Percentiles rank a stretch among this genome's conserved stretches.
phyloP scores from a whole-genome alignment of 2,329 filamentous ascomycete genomes.

The Emmonsia crescens region DNA sequence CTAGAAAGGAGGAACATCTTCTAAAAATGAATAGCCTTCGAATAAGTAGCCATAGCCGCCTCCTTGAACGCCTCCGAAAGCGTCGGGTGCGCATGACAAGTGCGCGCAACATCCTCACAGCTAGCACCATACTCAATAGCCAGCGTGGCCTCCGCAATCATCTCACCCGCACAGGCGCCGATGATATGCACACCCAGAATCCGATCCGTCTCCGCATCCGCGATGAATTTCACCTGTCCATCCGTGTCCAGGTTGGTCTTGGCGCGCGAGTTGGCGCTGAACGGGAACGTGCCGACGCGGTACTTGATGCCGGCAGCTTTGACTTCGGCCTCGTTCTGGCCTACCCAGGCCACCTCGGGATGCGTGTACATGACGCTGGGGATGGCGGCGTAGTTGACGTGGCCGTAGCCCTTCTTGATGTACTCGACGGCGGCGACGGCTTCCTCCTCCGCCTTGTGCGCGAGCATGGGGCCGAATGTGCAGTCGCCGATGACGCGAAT shows the following conservation, averaged over 20 bases:
- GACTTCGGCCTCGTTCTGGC: conserved; percentile 91
- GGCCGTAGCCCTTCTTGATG: conserved; percentile 94
- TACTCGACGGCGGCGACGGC: conserved; percentile 90
- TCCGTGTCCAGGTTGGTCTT: conserved; percentile 98
- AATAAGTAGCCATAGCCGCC: conserved; percentile 94
- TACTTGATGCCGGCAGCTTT: conserved; percentile 86
- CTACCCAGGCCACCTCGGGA: conserved; percentile 97
- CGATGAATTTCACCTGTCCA: conserved; percentile 92
- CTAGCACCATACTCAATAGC: conserved; percentile 94
- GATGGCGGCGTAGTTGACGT: conserved; percentile 98
- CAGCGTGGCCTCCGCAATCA: conserved; percentile 95
- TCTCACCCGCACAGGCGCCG: conserved; percentile 90
- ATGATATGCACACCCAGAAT: conserved; percentile 95
- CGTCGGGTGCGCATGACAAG: conserved; percentile 93
- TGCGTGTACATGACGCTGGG: conserved; percentile 99
- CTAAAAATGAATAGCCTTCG: conserved; percentile 92
- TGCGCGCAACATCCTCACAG: conserved; percentile 87
- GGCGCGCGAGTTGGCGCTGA: conserved; percentile 93
- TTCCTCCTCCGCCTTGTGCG: conserved; percentile 98
- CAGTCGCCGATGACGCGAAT: conserved; percentile 94
- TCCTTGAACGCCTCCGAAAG: conserved; percentile 98
- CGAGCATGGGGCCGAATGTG: conserved; percentile 97
- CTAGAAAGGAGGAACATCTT: no score
- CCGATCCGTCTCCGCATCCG: conserved; percentile 91
- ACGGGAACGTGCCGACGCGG: conserved; percentile 88